These are phyloP conservation scores for Bjerkandera adusta DNA, from an alignment of 1,284 basidiomycete genomes.

Conservation along the genomic window DNA sequence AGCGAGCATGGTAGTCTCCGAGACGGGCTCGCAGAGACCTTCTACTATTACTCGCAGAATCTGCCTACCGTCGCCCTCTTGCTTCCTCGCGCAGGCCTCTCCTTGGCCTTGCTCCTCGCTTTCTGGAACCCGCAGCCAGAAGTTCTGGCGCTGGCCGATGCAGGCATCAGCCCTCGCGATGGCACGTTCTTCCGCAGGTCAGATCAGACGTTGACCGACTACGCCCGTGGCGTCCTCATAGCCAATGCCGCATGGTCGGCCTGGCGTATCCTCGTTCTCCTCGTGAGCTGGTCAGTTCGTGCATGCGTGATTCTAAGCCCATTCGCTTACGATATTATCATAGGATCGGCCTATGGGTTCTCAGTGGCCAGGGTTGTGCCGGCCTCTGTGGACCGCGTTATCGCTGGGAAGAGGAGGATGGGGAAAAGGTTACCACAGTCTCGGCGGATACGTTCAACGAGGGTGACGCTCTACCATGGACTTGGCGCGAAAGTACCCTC, in stretches of 20 bases:
- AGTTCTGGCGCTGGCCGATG: conserved; percentile 44
- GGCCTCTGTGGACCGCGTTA: conserved; percentile 80
- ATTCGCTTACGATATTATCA: neutral
- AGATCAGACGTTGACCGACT: conserved; percentile 66
- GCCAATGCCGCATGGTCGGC: conserved; percentile 77
- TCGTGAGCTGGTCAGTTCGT: conserved; percentile 65
- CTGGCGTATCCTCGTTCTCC: conserved; percentile 63
- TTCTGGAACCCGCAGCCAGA: conserved; percentile 54
- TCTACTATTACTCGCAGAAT: conserved; percentile 79
- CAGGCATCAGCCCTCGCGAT: conserved; percentile 55
- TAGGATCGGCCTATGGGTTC: conserved; percentile 73
- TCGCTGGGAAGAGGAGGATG: conserved; percentile 77
- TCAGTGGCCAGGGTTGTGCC: conserved; percentile 70
- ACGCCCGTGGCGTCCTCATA: conserved; percentile 70
- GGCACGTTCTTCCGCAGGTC: conserved; percentile 64
- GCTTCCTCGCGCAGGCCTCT: conserved; percentile 76
- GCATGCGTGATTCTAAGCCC: conserved; percentile 58
- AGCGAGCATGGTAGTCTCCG: conserved; percentile 52
- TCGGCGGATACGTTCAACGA: conserved; percentile 45
- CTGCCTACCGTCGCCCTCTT: conserved; percentile 72
- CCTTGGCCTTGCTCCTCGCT: conserved; percentile 63
- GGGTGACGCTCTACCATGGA: conserved; percentile 64
- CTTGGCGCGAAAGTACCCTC: conserved; percentile 72
- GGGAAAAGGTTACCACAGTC: conserved; percentile 45
- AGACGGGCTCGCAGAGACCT: conserved; percentile 75